phyloP scores from a whole-genome alignment of 805 yeast species.

The Zygoascus bituminiphila region DNA sequence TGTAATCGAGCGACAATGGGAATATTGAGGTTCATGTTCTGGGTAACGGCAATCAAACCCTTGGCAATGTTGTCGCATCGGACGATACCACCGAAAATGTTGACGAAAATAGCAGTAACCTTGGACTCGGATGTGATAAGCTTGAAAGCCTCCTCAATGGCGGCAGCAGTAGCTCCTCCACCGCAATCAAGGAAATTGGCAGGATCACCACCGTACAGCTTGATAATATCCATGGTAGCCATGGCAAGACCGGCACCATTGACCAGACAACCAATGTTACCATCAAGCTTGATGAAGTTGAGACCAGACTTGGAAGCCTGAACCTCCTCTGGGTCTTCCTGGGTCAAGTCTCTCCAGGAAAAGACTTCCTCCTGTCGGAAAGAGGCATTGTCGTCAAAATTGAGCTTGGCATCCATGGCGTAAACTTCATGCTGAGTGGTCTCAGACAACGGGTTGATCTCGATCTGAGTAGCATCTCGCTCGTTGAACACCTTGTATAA shows the following conservation, averaged over 20 bases:
- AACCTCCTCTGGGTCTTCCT: conserved; percentile 97
- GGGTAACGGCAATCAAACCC: conserved; percentile 90
- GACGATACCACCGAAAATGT: conserved; percentile 98
- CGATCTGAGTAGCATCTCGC: conserved; percentile 95
- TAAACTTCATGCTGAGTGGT: conserved; percentile 81
- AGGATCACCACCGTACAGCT: conserved; percentile 96
- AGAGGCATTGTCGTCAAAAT: conserved; percentile 92
- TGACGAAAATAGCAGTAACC: conserved; percentile 93
- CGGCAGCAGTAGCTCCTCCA: conserved; percentile 99
- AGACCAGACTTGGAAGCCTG: conserved; percentile 83
- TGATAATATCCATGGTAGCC: conserved; percentile 99
- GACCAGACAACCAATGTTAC: conserved; percentile 97
- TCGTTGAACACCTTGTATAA: conserved; percentile 84
- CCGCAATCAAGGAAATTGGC: conserved; percentile 99
- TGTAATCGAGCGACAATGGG: conserved; percentile 98
- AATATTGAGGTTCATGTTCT: conserved; percentile 78
- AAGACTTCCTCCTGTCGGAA: conserved; percentile 93
- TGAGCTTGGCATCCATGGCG: conserved; percentile 99
- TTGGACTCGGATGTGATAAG: conserved; percentile 81
- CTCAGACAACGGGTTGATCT: conserved; percentile 96
- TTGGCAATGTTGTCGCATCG: conserved; percentile 98
- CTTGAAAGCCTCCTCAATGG: conserved; percentile 94
- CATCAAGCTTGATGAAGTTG: conserved; percentile 95
- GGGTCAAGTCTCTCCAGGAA: conserved; percentile 94
- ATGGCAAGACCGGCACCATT: conserved; percentile 99